Evolutionary conservation across 2,329 filamentous ascomycete species (phyloP).

Genomic region (Acephala macrosclerotiorum): DNA sequence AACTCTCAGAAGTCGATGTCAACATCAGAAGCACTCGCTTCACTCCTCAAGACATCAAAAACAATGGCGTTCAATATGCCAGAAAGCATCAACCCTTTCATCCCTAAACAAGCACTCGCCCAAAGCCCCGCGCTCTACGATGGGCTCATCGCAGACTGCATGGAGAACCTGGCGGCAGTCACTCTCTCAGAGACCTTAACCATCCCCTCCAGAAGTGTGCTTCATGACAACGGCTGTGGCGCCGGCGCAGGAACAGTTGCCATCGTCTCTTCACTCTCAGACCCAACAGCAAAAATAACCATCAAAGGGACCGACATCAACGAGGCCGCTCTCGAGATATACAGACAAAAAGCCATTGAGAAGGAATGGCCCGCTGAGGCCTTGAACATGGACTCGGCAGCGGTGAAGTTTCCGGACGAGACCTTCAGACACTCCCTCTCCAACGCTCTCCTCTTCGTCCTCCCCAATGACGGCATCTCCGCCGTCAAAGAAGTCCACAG

Average conservation of each 20-base stretch:
- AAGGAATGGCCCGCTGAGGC: slow-evolving; percentile 14
- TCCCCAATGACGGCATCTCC: slow-evolving; percentile 43
- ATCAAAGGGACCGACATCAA: slow-evolving; percentile 18
- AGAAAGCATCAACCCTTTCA: neutral
- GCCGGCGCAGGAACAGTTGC: slow-evolving; percentile 11
- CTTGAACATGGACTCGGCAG: slow-evolving; percentile 3
- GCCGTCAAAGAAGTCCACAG: slow-evolving; percentile 84
- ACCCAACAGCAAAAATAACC: neutral
- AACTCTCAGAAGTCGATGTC: neutral
- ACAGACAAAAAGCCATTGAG: neutral
- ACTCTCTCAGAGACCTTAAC: slow-evolving; percentile 2
- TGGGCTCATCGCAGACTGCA: slow-evolving; percentile 12
- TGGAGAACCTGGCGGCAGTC: slow-evolving; percentile 12
- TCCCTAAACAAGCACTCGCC: neutral
- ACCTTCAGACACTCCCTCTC: slow-evolving; percentile 14
- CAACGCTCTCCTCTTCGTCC: slow-evolving; percentile 12
- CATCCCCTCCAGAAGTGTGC: neutral
- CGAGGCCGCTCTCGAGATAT: slow-evolving; percentile 6
- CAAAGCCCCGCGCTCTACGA: slow-evolving; percentile 5
- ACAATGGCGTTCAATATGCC: neutral
- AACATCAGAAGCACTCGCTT: neutral
- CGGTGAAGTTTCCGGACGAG: slow-evolving; percentile 6
- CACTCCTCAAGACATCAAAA: neutral
- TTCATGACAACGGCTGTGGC: slow-evolving; percentile 21
- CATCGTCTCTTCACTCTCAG: neutral